Conservation (phyloP, 306 rosid genomes). For the Hippophae gyantsensis region DNA sequence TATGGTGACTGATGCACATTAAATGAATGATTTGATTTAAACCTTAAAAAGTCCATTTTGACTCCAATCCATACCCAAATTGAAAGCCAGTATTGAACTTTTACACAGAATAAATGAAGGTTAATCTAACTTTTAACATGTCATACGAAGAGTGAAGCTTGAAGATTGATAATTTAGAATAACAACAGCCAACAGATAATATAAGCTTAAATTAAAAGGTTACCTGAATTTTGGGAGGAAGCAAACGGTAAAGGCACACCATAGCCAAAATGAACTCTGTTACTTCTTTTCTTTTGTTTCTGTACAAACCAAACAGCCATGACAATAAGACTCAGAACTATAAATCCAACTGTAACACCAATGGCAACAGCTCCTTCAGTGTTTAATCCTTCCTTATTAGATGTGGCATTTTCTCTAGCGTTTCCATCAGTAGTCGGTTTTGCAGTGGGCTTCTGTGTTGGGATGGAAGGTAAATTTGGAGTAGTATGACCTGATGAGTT, state of each 20-base stretch:
- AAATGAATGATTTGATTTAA: no score
- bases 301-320: conserved; percentile 53
- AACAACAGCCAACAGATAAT: background rate
- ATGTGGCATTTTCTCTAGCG: conserved; percentile 1
- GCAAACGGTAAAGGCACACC: conserved; percentile 57
- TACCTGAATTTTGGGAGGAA: conserved; percentile 98
- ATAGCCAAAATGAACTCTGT: conserved; percentile 32
- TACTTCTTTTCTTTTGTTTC: conserved; percentile 51
- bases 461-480: conserved; percentile 24
- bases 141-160: background rate
- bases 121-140: background rate
- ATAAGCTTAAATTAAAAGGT: background rate
- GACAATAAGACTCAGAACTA: conserved; percentile 55
- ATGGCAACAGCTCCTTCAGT: conserved; percentile 47
- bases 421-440: conserved; percentile 29
- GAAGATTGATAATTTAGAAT: background rate
- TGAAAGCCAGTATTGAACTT: no score
- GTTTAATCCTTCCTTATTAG: conserved; percentile 37
- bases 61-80: no score
- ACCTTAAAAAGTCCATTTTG: no score
- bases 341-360: conserved; percentile 54
- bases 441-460: conserved; percentile 55
- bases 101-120: no score
- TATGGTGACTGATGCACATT: no score
- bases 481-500: conserved; percentile 27